phyloP scores from a whole-genome alignment of 768 basidiomycete species.

The Pulveroboletus frians region DNA sequence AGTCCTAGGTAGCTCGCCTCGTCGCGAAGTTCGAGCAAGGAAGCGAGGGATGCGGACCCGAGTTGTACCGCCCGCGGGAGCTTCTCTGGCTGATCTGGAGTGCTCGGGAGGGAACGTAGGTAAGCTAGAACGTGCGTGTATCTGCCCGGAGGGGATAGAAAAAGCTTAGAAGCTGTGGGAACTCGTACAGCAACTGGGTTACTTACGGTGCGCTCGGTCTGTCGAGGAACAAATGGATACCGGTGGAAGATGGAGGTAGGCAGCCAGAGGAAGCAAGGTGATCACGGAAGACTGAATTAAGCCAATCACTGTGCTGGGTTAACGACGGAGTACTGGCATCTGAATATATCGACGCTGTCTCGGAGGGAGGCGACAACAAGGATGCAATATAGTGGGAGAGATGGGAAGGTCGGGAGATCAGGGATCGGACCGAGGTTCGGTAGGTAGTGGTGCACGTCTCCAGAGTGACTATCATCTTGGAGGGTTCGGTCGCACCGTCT shows the following conservation, averaged over 20 bases:
- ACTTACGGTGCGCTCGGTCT: conserved; percentile 76
- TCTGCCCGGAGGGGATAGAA: conserved; percentile 32
- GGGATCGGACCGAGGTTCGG: conserved; percentile 61
- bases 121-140: conserved; percentile 69
- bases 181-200: not conserved
- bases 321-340: conserved; percentile 37
- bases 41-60: conserved; percentile 49
- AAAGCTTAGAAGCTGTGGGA: conserved; percentile 1
- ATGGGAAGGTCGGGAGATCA: conserved; percentile 64
- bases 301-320: conserved; percentile 23
- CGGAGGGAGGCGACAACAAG: conserved; percentile 39
- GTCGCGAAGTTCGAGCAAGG: conserved; percentile 69
- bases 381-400: conserved; percentile 54
- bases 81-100: conserved; percentile 42
- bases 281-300: conserved; percentile 52
- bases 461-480: conserved; percentile 61
- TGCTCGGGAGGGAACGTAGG: conserved; percentile 52
- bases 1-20: conserved; percentile 76
- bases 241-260: conserved; percentile 39
- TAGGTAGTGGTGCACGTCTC: conserved; percentile 68
- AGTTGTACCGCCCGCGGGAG: conserved; percentile 61
- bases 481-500: conserved; percentile 43
- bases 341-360: conserved; percentile 54
- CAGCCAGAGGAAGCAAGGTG: conserved; percentile 61
- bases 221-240: conserved; percentile 73